A percentile compares a stretch with the other conserved stretches of the same genome.
phyloP scores from a whole-genome alignment of 2,329 filamentous ascomycete species.

The Exserohilum turcica region DNA sequence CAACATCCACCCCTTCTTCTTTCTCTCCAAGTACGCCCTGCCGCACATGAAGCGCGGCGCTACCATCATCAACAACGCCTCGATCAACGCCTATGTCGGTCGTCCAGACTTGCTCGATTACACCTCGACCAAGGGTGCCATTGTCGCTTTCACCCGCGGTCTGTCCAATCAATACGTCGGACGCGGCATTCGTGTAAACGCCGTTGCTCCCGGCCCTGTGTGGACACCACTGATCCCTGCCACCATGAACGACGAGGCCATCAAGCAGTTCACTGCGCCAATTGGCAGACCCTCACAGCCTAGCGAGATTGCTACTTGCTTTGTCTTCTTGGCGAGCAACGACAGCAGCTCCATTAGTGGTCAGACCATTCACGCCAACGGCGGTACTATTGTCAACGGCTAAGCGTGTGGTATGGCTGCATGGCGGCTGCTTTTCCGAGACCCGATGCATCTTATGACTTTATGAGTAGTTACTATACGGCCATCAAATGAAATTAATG shows the following conservation, averaged over 20 bases:
- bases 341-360: conserved; percentile 78
- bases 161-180: conserved; percentile 74
- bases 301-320: conserved; percentile 79
- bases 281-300: conserved; percentile 81
- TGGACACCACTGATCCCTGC: conserved; percentile 52
- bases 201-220: conserved; percentile 72
- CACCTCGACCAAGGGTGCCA: conserved; percentile 77
- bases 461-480: conserved; percentile 4
- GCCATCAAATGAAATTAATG: conserved; percentile 1
- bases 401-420: conserved; percentile 13
- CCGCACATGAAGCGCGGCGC: conserved; percentile 75
- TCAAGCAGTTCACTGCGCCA: conserved; percentile 73
- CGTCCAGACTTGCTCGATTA: conserved; percentile 82
- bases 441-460: conserved; percentile 6
- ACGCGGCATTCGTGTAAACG: conserved; percentile 77
- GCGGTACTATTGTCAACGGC: conserved; percentile 44
- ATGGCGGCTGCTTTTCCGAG: not conserved
- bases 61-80: conserved; percentile 84
- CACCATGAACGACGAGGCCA: conserved; percentile 59
- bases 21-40: conserved; percentile 75
- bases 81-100: conserved; percentile 82
- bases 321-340: conserved; percentile 77
- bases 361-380: conserved; percentile 69
- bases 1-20: conserved; percentile 84
- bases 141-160: conserved; percentile 77